A percentile compares a stretch with the other conserved stretches of the same genome.
phyloP scores from a whole-genome alignment of 2,329 filamentous ascomycete species.

The Pseudogymnoascus sp. region DNA sequence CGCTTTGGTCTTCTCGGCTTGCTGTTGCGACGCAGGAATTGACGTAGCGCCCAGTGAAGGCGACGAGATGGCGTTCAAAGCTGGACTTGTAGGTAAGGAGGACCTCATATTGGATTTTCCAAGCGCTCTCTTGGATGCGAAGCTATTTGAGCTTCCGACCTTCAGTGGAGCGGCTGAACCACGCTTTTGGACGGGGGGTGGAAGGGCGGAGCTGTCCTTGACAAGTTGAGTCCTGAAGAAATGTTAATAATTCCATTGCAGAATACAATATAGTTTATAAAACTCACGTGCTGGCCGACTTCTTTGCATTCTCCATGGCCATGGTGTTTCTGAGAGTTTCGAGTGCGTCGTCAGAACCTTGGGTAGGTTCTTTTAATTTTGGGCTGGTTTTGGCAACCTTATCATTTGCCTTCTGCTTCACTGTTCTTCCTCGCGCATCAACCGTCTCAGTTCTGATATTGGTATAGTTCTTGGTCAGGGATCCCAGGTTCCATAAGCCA shows the following conservation, averaged over 20 bases:
- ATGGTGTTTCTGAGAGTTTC: slow-evolving; percentile 44
- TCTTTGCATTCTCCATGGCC: slow-evolving; percentile 40
- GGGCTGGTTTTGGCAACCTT: slow-evolving; percentile 14
- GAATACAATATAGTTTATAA: background rate
- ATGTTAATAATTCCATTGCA: slow-evolving; percentile 19
- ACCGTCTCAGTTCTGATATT: background rate
- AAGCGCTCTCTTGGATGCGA: slow-evolving; percentile 19
- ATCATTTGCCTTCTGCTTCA: background rate
- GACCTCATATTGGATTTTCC: slow-evolving; percentile 21
- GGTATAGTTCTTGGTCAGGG: background rate
- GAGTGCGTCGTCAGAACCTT: slow-evolving; percentile 45
- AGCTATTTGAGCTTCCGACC: background rate
- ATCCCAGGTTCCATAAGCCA: slow-evolving; percentile 17
- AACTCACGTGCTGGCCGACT: slow-evolving; percentile 41
- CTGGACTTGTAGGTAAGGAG: slow-evolving; percentile 50
- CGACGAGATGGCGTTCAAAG: slow-evolving; percentile 48
- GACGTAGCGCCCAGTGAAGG: slow-evolving; percentile 47
- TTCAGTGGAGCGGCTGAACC: slow-evolving; percentile 16
- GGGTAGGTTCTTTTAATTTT: slow-evolving; percentile 32
- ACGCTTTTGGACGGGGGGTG: slow-evolving; percentile 22
- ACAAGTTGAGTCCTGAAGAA: slow-evolving; percentile 36
- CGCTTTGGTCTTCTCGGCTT: slow-evolving; percentile 48
- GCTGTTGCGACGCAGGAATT: slow-evolving; percentile 45
- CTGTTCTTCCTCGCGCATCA: background rate
- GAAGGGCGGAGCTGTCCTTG: slow-evolving; percentile 27